These are phyloP conservation scores for Cladosporium cucumerinum DNA, from an alignment of 2,329 filamentous ascomycete genomes.

Conservation along the genomic window DNA sequence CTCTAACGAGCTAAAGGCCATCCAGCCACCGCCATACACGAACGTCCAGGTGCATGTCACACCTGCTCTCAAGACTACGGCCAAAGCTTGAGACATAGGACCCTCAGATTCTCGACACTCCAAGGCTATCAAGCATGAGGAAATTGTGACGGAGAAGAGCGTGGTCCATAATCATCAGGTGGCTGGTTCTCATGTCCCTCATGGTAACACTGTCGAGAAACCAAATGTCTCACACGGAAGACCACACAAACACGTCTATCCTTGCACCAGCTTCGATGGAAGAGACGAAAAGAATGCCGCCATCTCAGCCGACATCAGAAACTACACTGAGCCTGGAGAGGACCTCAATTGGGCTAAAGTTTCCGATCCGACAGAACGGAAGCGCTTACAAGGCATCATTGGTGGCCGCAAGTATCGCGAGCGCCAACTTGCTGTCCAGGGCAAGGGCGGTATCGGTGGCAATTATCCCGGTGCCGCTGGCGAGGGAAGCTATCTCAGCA, in stretches of 20 bases:
- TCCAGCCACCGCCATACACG: neutral
- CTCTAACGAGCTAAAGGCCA: neutral
- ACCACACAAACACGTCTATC: neutral
- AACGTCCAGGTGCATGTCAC: neutral
- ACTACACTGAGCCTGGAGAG: constrained; percentile 38
- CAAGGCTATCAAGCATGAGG: neutral
- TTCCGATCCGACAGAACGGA: constrained; percentile 36
- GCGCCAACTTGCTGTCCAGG: constrained; percentile 34
- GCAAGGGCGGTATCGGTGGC: constrained; percentile 32
- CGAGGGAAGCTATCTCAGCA: constrained; percentile 29
- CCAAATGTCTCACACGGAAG: neutral
- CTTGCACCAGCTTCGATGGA: constrained; percentile 18
- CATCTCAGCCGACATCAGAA: constrained; percentile 34
- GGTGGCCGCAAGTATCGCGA: constrained; percentile 39
- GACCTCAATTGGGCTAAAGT: constrained; percentile 39
- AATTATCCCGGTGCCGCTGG: constrained; percentile 34
- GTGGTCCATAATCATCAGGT: neutral
- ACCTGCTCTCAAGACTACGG: neutral
- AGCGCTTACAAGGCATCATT: constrained; percentile 38
- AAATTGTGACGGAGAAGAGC: neutral
- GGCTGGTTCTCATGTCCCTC: neutral
- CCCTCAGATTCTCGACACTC: neutral
- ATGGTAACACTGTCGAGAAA: neutral
- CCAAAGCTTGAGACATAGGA: neutral
- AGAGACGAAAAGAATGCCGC: constrained; percentile 31